A percentile compares a stretch with the other conserved stretches of the same genome.
These are phyloP conservation scores for Plenodomus tracheiphilus DNA, from an alignment of 2,329 filamentous ascomycete genomes.

Conservation along the genomic window DNA sequence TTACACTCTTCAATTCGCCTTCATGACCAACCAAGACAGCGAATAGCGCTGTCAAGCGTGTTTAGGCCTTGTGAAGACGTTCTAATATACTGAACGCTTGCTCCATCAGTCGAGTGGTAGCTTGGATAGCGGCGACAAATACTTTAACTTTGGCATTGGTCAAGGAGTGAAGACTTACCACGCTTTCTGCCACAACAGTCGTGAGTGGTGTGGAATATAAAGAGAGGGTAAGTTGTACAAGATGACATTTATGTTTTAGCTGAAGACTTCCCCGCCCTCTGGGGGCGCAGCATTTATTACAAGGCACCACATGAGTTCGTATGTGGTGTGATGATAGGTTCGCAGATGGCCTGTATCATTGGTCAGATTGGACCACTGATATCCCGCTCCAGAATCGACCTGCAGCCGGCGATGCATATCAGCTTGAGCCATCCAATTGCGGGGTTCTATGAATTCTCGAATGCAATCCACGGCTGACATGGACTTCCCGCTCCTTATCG, in stretches of 20 bases:
- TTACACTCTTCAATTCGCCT: slow-evolving; percentile 16
- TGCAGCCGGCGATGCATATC: slow-evolving; percentile 5
- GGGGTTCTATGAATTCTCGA: too few species aligned
- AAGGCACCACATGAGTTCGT: background rate
- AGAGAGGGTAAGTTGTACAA: too few species aligned
- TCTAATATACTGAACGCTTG: slow-evolving; percentile 10
- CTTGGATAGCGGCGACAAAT: slow-evolving; percentile 1
- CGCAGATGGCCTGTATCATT: slow-evolving; percentile 2
- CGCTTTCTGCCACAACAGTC: too few species aligned
- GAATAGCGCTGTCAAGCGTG: slow-evolving; percentile 8
- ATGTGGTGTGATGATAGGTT: slow-evolving; percentile 4
- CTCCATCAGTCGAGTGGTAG: slow-evolving; percentile 7
- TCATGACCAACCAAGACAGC: slow-evolving; percentile 15
- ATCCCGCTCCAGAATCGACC: slow-evolving; percentile 1
- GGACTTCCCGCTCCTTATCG: too few species aligned
- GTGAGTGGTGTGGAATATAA: too few species aligned
- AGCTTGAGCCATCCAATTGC: background rate
- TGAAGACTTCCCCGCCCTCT: background rate
- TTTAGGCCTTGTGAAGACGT: slow-evolving; percentile 14
- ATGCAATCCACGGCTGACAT: too few species aligned
- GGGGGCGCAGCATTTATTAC: slow-evolving; percentile 5
- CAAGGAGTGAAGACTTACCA: background rate
- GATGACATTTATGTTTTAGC: background rate
- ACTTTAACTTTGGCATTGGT: background rate
- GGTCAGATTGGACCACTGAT: background rate